Evolutionary conservation across 129 eudicot species (phyloP).

Genomic region (Solidago caesia): DNA sequence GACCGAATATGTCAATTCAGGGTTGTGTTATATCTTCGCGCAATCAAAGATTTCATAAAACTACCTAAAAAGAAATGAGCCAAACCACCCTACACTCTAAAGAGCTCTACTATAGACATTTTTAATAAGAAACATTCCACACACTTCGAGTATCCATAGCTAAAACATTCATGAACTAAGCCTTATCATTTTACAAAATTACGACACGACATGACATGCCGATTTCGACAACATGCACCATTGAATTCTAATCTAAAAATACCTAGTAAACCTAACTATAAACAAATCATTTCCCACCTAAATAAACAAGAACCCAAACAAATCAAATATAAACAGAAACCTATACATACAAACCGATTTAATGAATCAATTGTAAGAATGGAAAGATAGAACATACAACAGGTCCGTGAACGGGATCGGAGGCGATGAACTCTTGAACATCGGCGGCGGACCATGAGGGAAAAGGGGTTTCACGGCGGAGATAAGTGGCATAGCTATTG

Average conservation of each 20-base stretch:
- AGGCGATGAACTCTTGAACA: slow-evolving; percentile 62
- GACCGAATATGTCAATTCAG: too few species aligned
- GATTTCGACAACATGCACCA: too few species aligned
- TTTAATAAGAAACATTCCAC: too few species aligned
- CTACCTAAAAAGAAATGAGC: too few species aligned
- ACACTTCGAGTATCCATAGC: too few species aligned
- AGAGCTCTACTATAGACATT: too few species aligned
- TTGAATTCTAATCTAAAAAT: background rate
- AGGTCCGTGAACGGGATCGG: slow-evolving; percentile 82
- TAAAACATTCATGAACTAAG: too few species aligned
- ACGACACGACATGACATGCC: too few species aligned
- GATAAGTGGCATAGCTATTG: slow-evolving; percentile 48
- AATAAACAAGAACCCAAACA: background rate
- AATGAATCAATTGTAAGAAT: background rate
- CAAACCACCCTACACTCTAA: too few species aligned
- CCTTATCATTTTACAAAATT: too few species aligned
- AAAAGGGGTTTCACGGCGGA: slow-evolving; percentile 53
- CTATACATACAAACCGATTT: background rate
- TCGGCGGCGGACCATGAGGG: slow-evolving; percentile 64
- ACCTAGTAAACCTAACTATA: background rate
- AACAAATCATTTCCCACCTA: background rate
- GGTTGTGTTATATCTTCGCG: too few species aligned
- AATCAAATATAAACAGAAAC: background rate
- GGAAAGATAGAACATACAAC: slow-evolving; percentile 22
- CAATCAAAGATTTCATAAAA: too few species aligned